These are phyloP conservation scores for Diplodia intermedia DNA, from an alignment of 2,329 filamentous ascomycete species.

Conservation along the genomic window DNA sequence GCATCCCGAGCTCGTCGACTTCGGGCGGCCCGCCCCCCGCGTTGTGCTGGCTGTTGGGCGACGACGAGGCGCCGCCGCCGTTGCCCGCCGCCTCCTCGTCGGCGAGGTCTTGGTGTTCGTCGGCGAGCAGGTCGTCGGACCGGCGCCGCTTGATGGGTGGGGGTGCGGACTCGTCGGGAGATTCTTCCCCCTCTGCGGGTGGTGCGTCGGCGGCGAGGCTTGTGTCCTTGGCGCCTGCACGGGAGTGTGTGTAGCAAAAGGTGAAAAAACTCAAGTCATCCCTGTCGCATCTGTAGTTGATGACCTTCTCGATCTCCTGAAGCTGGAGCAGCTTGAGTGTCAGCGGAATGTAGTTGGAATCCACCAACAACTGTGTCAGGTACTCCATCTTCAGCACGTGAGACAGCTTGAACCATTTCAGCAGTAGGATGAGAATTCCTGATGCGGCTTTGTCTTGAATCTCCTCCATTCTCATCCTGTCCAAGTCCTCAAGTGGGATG, in stretches of 20 bases:
- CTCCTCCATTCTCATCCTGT: conserved; percentile 81
- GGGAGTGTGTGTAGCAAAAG: conserved; percentile 79
- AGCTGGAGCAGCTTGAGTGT: conserved; percentile 93
- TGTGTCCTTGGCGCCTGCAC: conserved; percentile 56
- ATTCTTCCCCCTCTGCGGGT: conserved; percentile 38
- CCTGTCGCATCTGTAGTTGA: conserved; percentile 84
- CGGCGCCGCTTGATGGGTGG: conserved; percentile 74
- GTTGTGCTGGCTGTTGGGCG: not conserved
- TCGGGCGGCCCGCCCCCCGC: conserved; percentile 52
- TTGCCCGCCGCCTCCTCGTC: not conserved
- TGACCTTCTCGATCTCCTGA: conserved; percentile 89
- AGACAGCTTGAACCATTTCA: conserved; percentile 97
- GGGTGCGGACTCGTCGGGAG: conserved; percentile 72
- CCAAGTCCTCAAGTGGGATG: conserved; percentile 71
- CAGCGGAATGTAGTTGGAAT: conserved; percentile 93
- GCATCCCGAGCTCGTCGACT: conserved; percentile 88
- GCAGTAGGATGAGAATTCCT: conserved; percentile 81
- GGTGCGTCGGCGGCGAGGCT: conserved; percentile 46
- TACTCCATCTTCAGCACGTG: conserved; percentile 97
- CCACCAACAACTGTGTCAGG: conserved; percentile 87
- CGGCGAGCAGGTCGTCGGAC: conserved; percentile 48
- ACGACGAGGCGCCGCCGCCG: conserved; percentile 49
- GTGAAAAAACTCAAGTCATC: conserved; percentile 91
- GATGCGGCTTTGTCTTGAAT: conserved; percentile 91
- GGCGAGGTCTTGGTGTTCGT: conserved; percentile 36